Percentiles rank a stretch among this genome's conserved stretches.
phyloP scores from a whole-genome alignment of 805 yeast species.

The Pichia phayaonensis region DNA sequence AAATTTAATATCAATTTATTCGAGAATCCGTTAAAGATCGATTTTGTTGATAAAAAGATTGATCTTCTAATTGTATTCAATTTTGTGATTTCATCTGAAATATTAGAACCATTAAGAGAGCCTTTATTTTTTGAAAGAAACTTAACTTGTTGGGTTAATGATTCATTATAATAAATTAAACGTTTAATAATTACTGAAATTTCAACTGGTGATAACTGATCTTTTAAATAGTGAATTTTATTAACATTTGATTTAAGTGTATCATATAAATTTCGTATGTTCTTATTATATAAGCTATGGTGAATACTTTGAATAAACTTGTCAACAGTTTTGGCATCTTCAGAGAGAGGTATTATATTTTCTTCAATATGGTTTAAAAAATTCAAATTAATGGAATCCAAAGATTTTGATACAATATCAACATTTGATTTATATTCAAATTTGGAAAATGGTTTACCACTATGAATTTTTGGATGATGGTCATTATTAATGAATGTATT shows the following conservation, averaged over 20 bases:
- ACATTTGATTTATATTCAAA: background rate
- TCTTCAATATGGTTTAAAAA: background rate
- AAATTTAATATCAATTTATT: background rate
- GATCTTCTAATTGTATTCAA: background rate
- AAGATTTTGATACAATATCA: background rate
- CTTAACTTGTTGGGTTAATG: background rate
- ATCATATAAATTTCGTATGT: slow-evolving; percentile 5
- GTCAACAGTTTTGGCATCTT: background rate
- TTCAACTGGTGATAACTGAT: slow-evolving; percentile 3
- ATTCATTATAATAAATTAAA: slow-evolving; percentile 1
- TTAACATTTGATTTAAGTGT: background rate
- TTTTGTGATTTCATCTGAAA: background rate
- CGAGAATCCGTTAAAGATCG: background rate
- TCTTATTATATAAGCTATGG: background rate
- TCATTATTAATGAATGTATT: background rate
- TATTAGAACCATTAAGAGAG: background rate
- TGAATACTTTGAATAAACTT: background rate
- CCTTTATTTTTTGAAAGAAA: slow-evolving; percentile 3
- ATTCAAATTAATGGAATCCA: background rate
- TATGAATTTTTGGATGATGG: background rate
- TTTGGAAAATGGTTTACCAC: background rate
- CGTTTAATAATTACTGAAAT: slow-evolving; percentile 9
- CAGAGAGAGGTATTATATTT: background rate
- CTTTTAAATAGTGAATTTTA: background rate
- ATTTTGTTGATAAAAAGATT: slow-evolving; percentile 1